phyloP scores from a whole-genome alignment of 139 green algal species.

The Trebouxia sp. region DNA sequence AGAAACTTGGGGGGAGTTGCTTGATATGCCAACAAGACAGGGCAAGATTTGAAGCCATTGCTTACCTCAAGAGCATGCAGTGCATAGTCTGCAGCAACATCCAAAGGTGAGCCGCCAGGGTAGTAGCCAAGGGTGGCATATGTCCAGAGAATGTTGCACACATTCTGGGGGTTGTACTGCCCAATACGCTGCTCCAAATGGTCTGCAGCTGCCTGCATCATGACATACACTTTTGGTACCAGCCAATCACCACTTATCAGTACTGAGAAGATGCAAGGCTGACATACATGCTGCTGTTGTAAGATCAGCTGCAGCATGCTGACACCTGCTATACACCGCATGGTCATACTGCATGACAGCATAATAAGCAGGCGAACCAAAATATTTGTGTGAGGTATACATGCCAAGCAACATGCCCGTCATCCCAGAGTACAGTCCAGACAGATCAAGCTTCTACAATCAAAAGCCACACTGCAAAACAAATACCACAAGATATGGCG shows the following conservation, averaged over 20 bases:
- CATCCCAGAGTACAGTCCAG: no score
- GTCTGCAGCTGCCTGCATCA: slow-evolving; percentile 32
- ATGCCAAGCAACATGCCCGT: no score
- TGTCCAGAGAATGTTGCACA: slow-evolving; percentile 48
- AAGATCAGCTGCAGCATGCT: not conserved
- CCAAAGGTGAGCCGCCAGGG: slow-evolving; percentile 41
- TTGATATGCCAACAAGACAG: not conserved
- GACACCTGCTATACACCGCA: not conserved
- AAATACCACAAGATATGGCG: no score
- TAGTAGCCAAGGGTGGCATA: slow-evolving; percentile 46
- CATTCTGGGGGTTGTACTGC: slow-evolving; percentile 48
- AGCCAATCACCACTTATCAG: not conserved
- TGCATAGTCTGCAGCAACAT: slow-evolving; percentile 31
- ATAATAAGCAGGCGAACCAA: no score
- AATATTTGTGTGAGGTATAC: no score
- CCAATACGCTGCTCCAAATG: slow-evolving; percentile 18
- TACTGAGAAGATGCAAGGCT: no score
- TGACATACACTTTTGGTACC: not conserved
- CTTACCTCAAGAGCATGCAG: slow-evolving; percentile 40
- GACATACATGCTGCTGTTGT: not conserved
- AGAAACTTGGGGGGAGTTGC: not conserved
- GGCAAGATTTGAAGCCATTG: not conserved
- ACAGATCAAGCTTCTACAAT: no score
- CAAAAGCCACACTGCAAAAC: no score
- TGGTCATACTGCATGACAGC: no score